A percentile compares a stretch with the other conserved stretches of the same genome.
Evolutionary conservation across 2,329 filamentous ascomycete species (phyloP).

Genomic region (Macroventuria anomochaeta): DNA sequence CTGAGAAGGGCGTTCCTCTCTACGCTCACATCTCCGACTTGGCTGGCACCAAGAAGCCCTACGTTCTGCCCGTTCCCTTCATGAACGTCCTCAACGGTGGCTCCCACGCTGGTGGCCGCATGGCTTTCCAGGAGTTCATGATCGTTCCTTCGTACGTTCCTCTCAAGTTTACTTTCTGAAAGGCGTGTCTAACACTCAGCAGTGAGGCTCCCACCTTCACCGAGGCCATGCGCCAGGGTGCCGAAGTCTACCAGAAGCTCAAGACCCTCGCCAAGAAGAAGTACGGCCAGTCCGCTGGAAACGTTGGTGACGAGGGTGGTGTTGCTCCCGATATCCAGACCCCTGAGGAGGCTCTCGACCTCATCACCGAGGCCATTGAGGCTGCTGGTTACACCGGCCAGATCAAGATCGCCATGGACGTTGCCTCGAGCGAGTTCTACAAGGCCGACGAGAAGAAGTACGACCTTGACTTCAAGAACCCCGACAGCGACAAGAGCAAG

Average conservation of each 20-base stretch:
- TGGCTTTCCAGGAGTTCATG: slow-evolving; percentile 67
- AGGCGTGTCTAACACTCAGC: slow-evolving; percentile 23
- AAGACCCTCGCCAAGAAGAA: slow-evolving; percentile 98
- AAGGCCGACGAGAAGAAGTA: slow-evolving; percentile 97
- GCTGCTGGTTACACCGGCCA: slow-evolving; percentile 93
- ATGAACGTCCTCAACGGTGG: slow-evolving; percentile 69
- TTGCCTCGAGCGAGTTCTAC: slow-evolving; percentile 99
- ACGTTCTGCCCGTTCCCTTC: slow-evolving; percentile 63
- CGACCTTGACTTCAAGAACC: slow-evolving; percentile 99
- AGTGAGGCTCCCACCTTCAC: slow-evolving; percentile 87
- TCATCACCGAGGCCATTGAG: slow-evolving; percentile 94
- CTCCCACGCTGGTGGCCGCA: slow-evolving; percentile 95
- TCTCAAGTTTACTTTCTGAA: background rate
- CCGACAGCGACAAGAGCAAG: slow-evolving; percentile 91
- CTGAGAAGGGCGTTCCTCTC: slow-evolving; percentile 62
- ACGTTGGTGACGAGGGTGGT: slow-evolving; percentile 99
- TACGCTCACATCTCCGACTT: slow-evolving; percentile 65
- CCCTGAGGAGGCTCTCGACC: slow-evolving; percentile 92
- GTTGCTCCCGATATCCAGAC: slow-evolving; percentile 99
- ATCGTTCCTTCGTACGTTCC: slow-evolving; percentile 57
- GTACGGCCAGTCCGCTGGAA: slow-evolving; percentile 98
- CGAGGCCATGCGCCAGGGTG: slow-evolving; percentile 93
- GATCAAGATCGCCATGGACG: slow-evolving; percentile 99
- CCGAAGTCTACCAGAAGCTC: slow-evolving; percentile 98
- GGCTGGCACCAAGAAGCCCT: slow-evolving; percentile 60